These are phyloP conservation scores for Sphagnum tenellum DNA, from an alignment of 225 moss, liverwort and hornwort species.

Conservation along the genomic window DNA sequence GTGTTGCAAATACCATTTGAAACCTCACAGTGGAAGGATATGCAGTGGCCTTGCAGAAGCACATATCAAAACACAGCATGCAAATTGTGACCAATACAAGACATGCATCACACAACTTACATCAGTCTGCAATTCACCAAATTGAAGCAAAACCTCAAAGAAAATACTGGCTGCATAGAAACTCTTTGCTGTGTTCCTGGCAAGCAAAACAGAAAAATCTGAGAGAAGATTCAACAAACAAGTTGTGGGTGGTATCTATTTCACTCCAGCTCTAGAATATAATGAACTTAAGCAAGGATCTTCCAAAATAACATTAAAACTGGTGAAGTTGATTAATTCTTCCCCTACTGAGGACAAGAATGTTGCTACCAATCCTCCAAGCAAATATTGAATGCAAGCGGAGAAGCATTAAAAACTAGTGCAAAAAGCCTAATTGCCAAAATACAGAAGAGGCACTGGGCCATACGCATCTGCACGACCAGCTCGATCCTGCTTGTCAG, in stretches of 20 bases:
- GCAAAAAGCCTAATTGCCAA: background rate
- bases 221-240: too few relatives aligned
- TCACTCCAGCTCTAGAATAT: too few relatives aligned
- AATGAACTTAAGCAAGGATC: too few relatives aligned
- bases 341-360: too few relatives aligned
- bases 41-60: constrained; percentile 34
- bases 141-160: constrained; percentile 93
- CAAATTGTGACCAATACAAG: background rate
- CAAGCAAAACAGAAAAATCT: background rate
- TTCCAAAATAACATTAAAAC: too few relatives aligned
- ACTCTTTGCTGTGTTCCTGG: constrained; percentile 71
- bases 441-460: background rate
- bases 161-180: constrained; percentile 96
- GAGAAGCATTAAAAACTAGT: background rate
- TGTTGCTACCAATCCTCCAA: too few relatives aligned
- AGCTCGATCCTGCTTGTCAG: constrained; percentile 98
- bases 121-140: constrained; percentile 91
- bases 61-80: too few relatives aligned
- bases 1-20: too few relatives aligned
- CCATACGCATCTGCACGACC: constrained; percentile 93
- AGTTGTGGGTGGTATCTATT: too few relatives aligned
- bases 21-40: constrained; percentile 7
- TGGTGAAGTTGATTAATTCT: too few relatives aligned
- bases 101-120: constrained; percentile 31
- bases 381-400: too few relatives aligned